These are phyloP conservation scores for Bipolaris oryzae DNA, from an alignment of 2,329 filamentous ascomycete species.

Conservation along the genomic window DNA sequence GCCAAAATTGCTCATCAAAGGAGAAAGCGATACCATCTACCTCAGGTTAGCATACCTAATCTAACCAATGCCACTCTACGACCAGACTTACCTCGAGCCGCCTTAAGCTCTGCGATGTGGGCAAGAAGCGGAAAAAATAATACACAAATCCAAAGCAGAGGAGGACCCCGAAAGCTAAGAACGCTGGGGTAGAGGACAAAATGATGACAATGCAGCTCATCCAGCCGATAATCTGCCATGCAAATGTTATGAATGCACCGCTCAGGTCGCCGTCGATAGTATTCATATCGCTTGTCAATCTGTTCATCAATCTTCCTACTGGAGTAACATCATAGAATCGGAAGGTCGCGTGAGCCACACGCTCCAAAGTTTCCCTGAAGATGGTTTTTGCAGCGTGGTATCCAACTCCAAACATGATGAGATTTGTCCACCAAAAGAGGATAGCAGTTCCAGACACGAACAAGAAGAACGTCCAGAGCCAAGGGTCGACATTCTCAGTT, in stretches of 20 bases:
- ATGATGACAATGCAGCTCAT: conserved; percentile 77
- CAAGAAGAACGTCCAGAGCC: conserved; percentile 73
- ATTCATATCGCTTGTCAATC: conserved; percentile 87
- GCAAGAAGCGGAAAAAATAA: conserved; percentile 78
- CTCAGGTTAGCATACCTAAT: conserved; percentile 10
- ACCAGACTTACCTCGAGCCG: conserved; percentile 66
- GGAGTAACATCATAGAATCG: conserved; percentile 91
- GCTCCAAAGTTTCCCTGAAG: conserved; percentile 73
- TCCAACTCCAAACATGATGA: conserved; percentile 75
- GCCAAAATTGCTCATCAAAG: conserved; percentile 90
- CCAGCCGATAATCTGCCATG: conserved; percentile 74
- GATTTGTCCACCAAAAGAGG: conserved; percentile 64
- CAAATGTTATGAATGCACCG: conserved; percentile 71
- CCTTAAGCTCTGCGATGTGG: conserved; percentile 80
- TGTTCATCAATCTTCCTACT: conserved; percentile 88
- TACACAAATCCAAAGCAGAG: conserved; percentile 73
- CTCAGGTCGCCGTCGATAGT: conserved; percentile 89
- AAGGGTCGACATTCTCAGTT: conserved; percentile 69
- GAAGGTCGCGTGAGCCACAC: conserved; percentile 80
- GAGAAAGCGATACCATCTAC: conserved; percentile 81
- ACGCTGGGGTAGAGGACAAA: conserved; percentile 75
- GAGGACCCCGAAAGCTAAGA: conserved; percentile 72
- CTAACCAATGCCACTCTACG: background rate
- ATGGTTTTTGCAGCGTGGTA: conserved; percentile 78
- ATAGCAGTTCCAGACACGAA: conserved; percentile 54